Conservation (phyloP, 164 flowering plant genomes). For the Aristolochia contorta region DNA sequence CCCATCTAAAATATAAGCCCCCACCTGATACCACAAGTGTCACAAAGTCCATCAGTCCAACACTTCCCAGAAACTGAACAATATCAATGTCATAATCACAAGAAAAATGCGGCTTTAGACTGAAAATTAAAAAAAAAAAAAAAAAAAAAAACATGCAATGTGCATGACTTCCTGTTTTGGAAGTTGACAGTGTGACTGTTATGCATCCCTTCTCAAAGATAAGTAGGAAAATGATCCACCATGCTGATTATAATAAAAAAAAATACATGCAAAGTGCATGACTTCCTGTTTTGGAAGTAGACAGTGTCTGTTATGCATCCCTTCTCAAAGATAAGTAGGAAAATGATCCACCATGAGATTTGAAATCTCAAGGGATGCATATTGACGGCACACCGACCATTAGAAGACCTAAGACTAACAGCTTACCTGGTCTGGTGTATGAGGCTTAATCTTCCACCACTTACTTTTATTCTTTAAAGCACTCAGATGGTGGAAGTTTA, state of each 20-base stretch:
- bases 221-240: too few species aligned
- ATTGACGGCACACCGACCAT: background rate
- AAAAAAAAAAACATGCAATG: too few species aligned
- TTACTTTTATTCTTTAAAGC: slow-evolving; percentile 14
- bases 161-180: too few species aligned
- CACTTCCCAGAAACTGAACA: background rate
- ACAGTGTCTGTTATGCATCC: too few species aligned
- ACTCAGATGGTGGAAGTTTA: slow-evolving; percentile 11
- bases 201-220: too few species aligned
- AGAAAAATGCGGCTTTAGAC: background rate
- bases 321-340: too few species aligned
- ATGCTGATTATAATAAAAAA: too few species aligned
- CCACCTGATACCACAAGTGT: slow-evolving; percentile 33
- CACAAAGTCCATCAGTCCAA: too few species aligned
- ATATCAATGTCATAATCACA: background rate
- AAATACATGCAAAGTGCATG: too few species aligned
- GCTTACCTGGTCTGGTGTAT: slow-evolving; percentile 46
- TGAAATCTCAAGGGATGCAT: background rate
- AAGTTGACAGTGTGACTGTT: too few species aligned
- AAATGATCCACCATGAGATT: background rate
- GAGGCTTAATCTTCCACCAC: slow-evolving; percentile 26
- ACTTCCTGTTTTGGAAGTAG: too few species aligned
- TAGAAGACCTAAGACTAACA: background rate
- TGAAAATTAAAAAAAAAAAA: too few species aligned
- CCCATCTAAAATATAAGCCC: slow-evolving; percentile 37